Conservation (phyloP, 768 basidiomycete genomes). For the Termitomyces sp. region DNA sequence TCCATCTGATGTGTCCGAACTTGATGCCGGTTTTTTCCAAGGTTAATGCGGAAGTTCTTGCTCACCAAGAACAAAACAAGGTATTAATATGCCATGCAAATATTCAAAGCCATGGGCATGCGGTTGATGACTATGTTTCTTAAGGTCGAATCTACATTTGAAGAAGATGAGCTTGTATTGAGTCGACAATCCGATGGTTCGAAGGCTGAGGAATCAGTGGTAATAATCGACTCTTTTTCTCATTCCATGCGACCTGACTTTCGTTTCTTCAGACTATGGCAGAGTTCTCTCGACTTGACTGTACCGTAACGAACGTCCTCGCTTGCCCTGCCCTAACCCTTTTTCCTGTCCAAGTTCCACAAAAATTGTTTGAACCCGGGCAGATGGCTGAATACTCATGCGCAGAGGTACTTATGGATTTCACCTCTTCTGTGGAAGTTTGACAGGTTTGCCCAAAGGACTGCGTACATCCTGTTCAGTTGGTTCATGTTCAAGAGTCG, state of each 20-base stretch:
- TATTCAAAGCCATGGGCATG: not conserved
- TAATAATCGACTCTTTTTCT: not conserved
- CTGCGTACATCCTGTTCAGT: not conserved
- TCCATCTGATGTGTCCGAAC: not conserved
- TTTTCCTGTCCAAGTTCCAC: not conserved
- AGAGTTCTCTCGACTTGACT: not conserved
- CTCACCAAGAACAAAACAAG: not conserved
- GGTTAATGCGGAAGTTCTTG: not conserved
- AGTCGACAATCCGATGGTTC: not conserved
- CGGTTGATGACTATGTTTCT: not conserved
- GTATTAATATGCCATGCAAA: slow-evolving; percentile 10
- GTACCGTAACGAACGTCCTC: not conserved
- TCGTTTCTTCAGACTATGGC: not conserved
- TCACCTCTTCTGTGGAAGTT: not conserved
- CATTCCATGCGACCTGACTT: not conserved
- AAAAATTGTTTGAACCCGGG: not conserved
- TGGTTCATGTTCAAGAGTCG: not conserved
- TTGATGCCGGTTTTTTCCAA: slow-evolving; percentile 1
- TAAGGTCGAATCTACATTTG: not conserved
- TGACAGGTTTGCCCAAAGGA: not conserved
- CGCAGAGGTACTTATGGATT: not conserved
- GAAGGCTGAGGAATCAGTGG: not conserved
- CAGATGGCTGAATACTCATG: too few species aligned
- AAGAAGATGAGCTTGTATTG: not conserved
- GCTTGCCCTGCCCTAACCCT: not conserved